Evolutionary conservation across 345 rosid genomes (phyloP).

Genomic region (Gossypium herbaceum): DNA sequence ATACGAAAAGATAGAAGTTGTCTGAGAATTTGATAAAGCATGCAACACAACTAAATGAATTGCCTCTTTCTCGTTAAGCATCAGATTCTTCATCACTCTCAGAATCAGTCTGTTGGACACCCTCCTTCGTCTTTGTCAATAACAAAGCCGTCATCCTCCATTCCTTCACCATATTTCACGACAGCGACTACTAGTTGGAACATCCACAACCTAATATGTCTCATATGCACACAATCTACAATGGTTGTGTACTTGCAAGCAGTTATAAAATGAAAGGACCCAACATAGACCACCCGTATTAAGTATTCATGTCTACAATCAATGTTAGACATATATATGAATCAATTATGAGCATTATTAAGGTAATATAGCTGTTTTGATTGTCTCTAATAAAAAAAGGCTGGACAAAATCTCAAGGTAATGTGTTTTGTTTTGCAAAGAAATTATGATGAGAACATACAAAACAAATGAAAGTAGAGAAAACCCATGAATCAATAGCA

Average conservation of each 20-base stretch:
- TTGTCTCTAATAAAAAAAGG: background rate
- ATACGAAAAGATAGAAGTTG: constrained; percentile 10
- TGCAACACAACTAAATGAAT: constrained; percentile 21
- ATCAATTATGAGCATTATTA: background rate
- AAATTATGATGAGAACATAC: background rate
- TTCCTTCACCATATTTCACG: constrained; percentile 15
- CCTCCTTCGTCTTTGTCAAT: constrained; percentile 77
- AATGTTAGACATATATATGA: too few species aligned
- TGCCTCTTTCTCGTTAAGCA: constrained; percentile 81
- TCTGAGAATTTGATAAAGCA: background rate
- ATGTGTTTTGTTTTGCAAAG: background rate
- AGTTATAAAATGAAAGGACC: background rate
- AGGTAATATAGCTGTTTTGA: background rate
- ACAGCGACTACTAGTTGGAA: background rate
- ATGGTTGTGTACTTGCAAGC: background rate
- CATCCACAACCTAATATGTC: background rate
- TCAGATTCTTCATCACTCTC: constrained; percentile 63
- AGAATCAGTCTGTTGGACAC: constrained; percentile 86
- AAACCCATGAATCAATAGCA: background rate
- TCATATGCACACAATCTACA: too few species aligned
- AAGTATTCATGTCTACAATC: too few species aligned
- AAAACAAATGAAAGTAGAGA: too few species aligned
- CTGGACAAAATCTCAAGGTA: background rate
- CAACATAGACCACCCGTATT: too few species aligned
- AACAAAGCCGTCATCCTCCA: constrained; percentile 90